A percentile compares a stretch with the other conserved stretches of the same genome.
These are phyloP conservation scores for Penicillium concentricum DNA, from an alignment of 2,329 filamentous ascomycete species.

Conservation along the genomic window DNA sequence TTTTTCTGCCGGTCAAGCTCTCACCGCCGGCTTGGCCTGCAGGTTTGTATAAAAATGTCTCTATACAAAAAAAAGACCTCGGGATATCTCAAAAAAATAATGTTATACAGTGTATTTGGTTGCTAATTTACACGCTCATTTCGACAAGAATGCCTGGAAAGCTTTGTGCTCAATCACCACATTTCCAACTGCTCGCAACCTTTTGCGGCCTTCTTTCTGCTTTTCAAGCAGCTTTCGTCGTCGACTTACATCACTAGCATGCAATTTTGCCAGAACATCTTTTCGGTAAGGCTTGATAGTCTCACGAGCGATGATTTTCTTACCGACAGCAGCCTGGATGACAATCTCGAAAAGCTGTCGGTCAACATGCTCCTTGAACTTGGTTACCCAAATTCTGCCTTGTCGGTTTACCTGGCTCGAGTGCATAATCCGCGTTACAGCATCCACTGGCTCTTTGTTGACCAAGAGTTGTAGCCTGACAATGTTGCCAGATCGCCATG, in stretches of 20 bases:
- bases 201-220: slow-evolving; percentile 94
- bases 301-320: slow-evolving; percentile 81
- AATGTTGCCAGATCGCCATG: slow-evolving; percentile 76
- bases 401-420: slow-evolving; percentile 75
- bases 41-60: slow-evolving; percentile 1
- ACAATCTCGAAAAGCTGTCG: slow-evolving; percentile 96
- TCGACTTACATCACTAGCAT: slow-evolving; percentile 82
- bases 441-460: slow-evolving; percentile 90
- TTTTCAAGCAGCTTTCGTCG: slow-evolving; percentile 88
- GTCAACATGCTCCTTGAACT: slow-evolving; percentile 96
- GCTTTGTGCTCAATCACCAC: slow-evolving; percentile 95
- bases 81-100: neutral
- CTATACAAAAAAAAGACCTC: neutral
- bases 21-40: slow-evolving; percentile 9
- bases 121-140: slow-evolving; percentile 48
- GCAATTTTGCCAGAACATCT: slow-evolving; percentile 88
- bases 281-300: slow-evolving; percentile 96
- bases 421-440: slow-evolving; percentile 88
- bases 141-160: slow-evolving; percentile 90
- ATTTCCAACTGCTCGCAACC: slow-evolving; percentile 72
- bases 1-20: slow-evolving; percentile 28
- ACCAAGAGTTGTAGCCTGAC: slow-evolving; percentile 90
- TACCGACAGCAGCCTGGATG: slow-evolving; percentile 86
- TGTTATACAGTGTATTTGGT: slow-evolving; percentile 6
- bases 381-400: slow-evolving; percentile 83